Evolutionary conservation across 441 rosid genomes (phyloP), one percentile per base, ranked within the genome.

Genomic region (Gossypium lobatum): DNA sequence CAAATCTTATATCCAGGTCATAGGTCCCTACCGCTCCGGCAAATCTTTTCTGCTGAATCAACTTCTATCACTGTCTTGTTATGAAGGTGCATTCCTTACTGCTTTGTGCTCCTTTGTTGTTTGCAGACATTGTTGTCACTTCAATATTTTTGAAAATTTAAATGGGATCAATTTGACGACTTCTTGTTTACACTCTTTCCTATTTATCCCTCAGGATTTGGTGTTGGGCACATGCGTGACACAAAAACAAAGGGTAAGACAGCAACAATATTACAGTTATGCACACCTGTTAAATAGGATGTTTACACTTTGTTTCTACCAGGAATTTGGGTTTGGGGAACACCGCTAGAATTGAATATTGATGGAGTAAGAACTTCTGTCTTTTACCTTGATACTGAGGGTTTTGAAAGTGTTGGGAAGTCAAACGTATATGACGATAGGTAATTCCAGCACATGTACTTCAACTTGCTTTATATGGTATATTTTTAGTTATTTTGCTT

Each of bases 151-250:
- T 64, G 46, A 10, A 23, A 64, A 45, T 74, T 50, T 13, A 18
- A 53, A 21, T 37, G 57, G 62, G 67, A 67, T 73, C 73, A 77
- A 53, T 54, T 52, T 42, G 17, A 31, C 48, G 6, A 71, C 54
- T 45, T 13, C 16, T 42, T 73, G 34, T 45, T 58, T 67, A 37
- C 67, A 28, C 59, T 46, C 28, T 73, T 74, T 79, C 65, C n/a
- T 28, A 20, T 73, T 68, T 54, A 48, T 3, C 17, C 72, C 50
- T 62, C 87, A 95, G 99, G 99, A 63, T 95, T 95, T 87, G 99
- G 99, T 70, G 99, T 95, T 79, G 99, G 99, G 59, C 99, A 95
- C 83, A 93, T 95, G 99, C 99, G 99, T 77, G 99, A 95, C 80
- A 95, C 99, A 75, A 93, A 93, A 86, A 95, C 99, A 50, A 95